Evolutionary conservation across 768 basidiomycete genomes (phyloP).

Genomic region (Epithele typhae): DNA sequence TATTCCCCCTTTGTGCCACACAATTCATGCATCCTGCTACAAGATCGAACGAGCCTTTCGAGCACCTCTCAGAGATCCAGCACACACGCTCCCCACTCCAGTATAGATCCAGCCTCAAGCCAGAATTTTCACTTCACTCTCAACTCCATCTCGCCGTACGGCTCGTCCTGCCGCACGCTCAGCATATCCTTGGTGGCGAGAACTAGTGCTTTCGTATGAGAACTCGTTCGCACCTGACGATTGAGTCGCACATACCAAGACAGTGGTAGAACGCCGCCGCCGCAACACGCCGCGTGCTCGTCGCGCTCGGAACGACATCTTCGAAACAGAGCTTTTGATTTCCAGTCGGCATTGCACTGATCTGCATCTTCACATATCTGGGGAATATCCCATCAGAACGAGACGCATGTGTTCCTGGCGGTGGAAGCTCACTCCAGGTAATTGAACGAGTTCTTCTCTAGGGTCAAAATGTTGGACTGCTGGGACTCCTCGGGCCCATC

Average conservation of each 20-base stretch:
- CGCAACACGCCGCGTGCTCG: slow-evolving; percentile 73
- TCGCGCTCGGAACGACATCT: slow-evolving; percentile 56
- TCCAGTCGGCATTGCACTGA: slow-evolving; percentile 49
- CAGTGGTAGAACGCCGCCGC: slow-evolving; percentile 84
- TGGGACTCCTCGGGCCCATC: slow-evolving; percentile 40
- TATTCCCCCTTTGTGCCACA: too few species aligned
- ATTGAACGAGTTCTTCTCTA: slow-evolving; percentile 76
- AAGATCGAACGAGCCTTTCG: too few species aligned
- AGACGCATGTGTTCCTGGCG: too few species aligned
- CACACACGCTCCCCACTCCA: too few species aligned
- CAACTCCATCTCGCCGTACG: slow-evolving; percentile 54
- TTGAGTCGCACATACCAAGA: slow-evolving; percentile 59
- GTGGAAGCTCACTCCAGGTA: slow-evolving; percentile 66
- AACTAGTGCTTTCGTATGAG: too few species aligned
- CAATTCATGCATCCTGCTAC: too few species aligned
- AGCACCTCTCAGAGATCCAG: too few species aligned
- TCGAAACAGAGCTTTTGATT: slow-evolving; percentile 53
- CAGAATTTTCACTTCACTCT: slow-evolving; percentile 35
- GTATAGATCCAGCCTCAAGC: too few species aligned
- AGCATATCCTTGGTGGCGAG: slow-evolving; percentile 74
- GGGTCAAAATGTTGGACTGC: slow-evolving; percentile 48
- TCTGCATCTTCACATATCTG: slow-evolving; percentile 79
- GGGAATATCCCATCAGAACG: not conserved
- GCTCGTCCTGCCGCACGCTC: slow-evolving; percentile 50
- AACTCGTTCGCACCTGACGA: too few species aligned